Evolutionary conservation across 805 yeast species (phyloP).

Genomic region (Yarrowia osloensis): DNA sequence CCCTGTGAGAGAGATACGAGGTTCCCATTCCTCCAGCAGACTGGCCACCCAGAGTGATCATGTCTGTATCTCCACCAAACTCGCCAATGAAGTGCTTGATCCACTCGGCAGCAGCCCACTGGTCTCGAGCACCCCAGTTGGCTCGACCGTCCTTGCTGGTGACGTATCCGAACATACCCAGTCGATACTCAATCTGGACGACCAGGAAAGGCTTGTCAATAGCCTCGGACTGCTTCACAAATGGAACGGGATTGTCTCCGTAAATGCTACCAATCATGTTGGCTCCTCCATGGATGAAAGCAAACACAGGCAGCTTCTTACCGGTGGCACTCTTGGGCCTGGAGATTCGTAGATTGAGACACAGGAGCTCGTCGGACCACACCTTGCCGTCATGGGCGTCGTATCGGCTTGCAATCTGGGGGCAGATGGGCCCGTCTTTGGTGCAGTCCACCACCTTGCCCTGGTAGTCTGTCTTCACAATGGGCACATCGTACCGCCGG

Average conservation of each 20-base stretch:
- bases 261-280: slow-evolving; percentile 24
- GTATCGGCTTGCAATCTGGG: slow-evolving; percentile 31
- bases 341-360: slow-evolving; percentile 8
- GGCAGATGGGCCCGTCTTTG: slow-evolving; percentile 35
- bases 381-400: not conserved
- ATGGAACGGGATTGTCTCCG: slow-evolving; percentile 19
- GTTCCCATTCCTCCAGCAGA: slow-evolving; percentile 43
- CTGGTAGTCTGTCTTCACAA: slow-evolving; percentile 27
- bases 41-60: slow-evolving; percentile 46
- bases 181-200: slow-evolving; percentile 43
- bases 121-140: slow-evolving; percentile 46
- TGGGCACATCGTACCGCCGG: slow-evolving; percentile 2
- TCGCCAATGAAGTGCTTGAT: slow-evolving; percentile 41
- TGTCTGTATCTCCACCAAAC: slow-evolving; percentile 46
- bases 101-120: slow-evolving; percentile 45
- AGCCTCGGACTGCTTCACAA: slow-evolving; percentile 32
- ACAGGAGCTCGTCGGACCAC: slow-evolving; percentile 13
- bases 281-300: slow-evolving; percentile 32
- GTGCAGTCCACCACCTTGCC: slow-evolving; percentile 32
- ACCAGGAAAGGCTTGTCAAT: slow-evolving; percentile 35
- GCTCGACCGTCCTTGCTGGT: slow-evolving; percentile 39
- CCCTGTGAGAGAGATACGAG: not conserved
- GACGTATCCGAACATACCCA: slow-evolving; percentile 45
- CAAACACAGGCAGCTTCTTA: slow-evolving; percentile 24
- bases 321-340: slow-evolving; percentile 1